Evolutionary conservation across 176 grass and related monocot genomes (phyloP).

Genomic region (Poa pratensis): DNA sequence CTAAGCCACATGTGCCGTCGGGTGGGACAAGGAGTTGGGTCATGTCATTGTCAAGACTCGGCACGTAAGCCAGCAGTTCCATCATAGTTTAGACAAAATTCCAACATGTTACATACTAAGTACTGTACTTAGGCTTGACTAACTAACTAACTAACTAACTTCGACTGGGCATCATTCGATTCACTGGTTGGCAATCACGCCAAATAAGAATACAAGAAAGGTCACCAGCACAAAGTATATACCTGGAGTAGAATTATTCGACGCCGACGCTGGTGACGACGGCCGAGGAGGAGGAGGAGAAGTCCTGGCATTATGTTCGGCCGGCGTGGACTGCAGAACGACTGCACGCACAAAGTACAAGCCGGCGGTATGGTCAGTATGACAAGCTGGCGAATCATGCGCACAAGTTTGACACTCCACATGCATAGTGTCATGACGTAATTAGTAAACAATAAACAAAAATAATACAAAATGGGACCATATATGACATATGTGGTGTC

Average conservation of each 20-base stretch:
- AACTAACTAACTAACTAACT: neutral
- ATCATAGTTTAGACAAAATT: neutral
- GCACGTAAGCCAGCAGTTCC: neutral
- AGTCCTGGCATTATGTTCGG: neutral
- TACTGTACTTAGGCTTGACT: neutral
- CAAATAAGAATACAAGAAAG: neutral
- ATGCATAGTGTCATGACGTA: neutral
- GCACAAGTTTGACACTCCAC: conserved; percentile 21
- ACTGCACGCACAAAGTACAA: conserved; percentile 14
- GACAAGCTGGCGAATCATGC: conserved; percentile 13
- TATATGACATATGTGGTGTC: neutral
- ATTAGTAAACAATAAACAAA: neutral
- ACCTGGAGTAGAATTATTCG: conserved; percentile 28
- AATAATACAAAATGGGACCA: no score
- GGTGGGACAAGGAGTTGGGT: neutral
- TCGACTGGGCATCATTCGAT: neutral
- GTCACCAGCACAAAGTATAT: neutral
- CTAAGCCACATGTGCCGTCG: neutral
- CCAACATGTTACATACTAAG: no score
- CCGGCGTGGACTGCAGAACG: conserved; percentile 9
- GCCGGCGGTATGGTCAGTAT: neutral
- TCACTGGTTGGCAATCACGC: neutral
- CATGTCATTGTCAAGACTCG: neutral
- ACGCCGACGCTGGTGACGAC: neutral
- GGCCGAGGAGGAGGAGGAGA: neutral